phyloP scores from a whole-genome alignment of 495 filamentous ascomycete genomes.

The Aspergillus steynii region DNA sequence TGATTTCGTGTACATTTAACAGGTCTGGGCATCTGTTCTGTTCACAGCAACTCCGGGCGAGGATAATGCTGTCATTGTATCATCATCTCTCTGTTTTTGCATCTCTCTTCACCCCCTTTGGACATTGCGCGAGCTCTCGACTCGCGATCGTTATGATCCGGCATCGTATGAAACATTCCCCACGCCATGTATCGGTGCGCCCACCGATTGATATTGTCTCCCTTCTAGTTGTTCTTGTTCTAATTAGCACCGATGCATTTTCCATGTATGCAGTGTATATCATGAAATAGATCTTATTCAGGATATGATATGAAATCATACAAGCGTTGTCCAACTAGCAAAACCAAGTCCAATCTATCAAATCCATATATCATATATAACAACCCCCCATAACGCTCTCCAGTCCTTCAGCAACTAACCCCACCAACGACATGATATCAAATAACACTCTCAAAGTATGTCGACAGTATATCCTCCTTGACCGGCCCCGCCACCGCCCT shows the following conservation, averaged over 20 bases:
- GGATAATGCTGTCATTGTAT: slow-evolving; percentile 19
- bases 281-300: slow-evolving; percentile 22
- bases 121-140: slow-evolving; percentile 10
- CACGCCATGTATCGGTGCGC: neutral
- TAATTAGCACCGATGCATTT: neutral
- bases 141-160: slow-evolving; percentile 16
- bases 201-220: neutral
- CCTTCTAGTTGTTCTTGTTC: slow-evolving; percentile 1
- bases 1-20: slow-evolving; percentile 21
- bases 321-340: neutral
- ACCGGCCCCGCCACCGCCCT: slow-evolving; percentile 49
- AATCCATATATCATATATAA: neutral
- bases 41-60: slow-evolving; percentile 13
- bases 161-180: slow-evolving; percentile 14
- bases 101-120: slow-evolving; percentile 5
- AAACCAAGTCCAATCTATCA: neutral
- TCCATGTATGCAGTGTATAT: slow-evolving; percentile 31
- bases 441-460: slow-evolving; percentile 48
- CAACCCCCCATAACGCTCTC: neutral
- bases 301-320: neutral
- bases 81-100: slow-evolving; percentile 13
- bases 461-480: slow-evolving; percentile 47
- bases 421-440: slow-evolving; percentile 13
- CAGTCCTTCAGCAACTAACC: neutral
- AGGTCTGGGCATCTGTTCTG: slow-evolving; percentile 17